Evolutionary conservation across 371 early-diverging fungal genomes (phyloP), one percentile per base, ranked within the genome.

Genomic region (Syncephalastrum contaminatum): DNA sequence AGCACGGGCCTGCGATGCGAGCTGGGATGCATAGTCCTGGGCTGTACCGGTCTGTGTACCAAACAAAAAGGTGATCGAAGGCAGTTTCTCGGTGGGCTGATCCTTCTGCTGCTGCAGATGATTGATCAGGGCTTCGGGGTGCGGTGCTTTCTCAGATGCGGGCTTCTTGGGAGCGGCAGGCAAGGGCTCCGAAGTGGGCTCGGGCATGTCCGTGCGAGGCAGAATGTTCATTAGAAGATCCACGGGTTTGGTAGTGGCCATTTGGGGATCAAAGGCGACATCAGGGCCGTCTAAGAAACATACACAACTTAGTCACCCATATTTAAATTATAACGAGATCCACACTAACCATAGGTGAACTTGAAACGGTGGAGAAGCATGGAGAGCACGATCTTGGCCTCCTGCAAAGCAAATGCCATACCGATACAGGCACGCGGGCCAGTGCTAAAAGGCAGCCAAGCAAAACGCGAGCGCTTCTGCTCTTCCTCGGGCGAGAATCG

Each of bases 31-130:
- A 54, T 72, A 83, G 46, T 83, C 84, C 48, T 73, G 75, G 18
- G 84, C 67, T 7, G 79, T 80, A 49, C 82, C 82, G 4, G 84
- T 81, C 58, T 83, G 78, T 2, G 74, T 75, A 53, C 84, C 84
- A 42, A 61, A 83, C 24, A 83, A 56, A 49, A 83, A 65, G 7
- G 82, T 82, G 24, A 75, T 50, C 13, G 73, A 63, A 22, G 80
- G 74, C n/a, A 65, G 54, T 10, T 56, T 30, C 36, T 30, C 36
- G 36, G 36, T 30, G 7, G 3, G 3, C 36, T 30, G 36, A 8
- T 30, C 12, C 10, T 30, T 30, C 10, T 30, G 36, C 56, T 15
- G 52, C 58, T 27, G 43, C 22, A 20, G 22, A 12, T 4, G 43
- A 42, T 16, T 52, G 45, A 18, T 25, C 14, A 39, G 51, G 0